Conservation (phyloP, 2,329 filamentous ascomycete genomes). For the Ophiocordyceps sinensis region DNA sequence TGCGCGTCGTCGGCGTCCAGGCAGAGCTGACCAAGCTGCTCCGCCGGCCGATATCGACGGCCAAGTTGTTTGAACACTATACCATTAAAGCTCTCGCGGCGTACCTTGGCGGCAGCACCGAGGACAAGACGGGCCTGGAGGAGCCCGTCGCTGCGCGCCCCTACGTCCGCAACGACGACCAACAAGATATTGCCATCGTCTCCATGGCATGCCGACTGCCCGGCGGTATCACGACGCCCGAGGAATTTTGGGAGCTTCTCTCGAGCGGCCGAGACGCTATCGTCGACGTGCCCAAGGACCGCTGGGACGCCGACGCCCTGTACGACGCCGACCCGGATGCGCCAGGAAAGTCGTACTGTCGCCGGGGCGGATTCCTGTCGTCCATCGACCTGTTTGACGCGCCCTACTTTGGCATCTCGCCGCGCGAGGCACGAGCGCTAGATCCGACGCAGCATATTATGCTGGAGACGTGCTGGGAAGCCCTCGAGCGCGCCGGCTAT, state of each 20-base stretch:
- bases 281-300: conserved; percentile 21
- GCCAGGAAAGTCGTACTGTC: conserved; percentile 5
- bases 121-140: neutral
- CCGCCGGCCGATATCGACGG: conserved; percentile 1
- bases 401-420: conserved; percentile 30
- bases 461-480: conserved; percentile 33
- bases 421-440: conserved; percentile 29
- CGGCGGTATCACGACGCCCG: conserved; percentile 20
- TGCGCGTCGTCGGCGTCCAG: conserved; percentile 6
- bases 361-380: conserved; percentile 5
- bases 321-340: too few species aligned
- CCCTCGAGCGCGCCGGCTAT: conserved; percentile 31
- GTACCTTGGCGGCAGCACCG: conserved; percentile 1
- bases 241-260: conserved; percentile 24
- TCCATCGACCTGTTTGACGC: conserved; percentile 23
- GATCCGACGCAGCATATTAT: conserved; percentile 33
- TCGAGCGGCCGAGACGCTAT: conserved; percentile 19
- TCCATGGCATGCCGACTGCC: conserved; percentile 26
- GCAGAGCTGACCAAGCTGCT: conserved; percentile 4
- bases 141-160: neutral
- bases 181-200: conserved; percentile 19
- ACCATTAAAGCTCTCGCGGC: conserved; percentile 5
- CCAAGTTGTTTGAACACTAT: conserved; percentile 6
- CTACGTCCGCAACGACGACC: neutral
- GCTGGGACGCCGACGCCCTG: conserved; percentile 26